phyloP scores from a whole-genome alignment of 2,329 filamentous ascomycete species.

The Talaromyces verruculosus region DNA sequence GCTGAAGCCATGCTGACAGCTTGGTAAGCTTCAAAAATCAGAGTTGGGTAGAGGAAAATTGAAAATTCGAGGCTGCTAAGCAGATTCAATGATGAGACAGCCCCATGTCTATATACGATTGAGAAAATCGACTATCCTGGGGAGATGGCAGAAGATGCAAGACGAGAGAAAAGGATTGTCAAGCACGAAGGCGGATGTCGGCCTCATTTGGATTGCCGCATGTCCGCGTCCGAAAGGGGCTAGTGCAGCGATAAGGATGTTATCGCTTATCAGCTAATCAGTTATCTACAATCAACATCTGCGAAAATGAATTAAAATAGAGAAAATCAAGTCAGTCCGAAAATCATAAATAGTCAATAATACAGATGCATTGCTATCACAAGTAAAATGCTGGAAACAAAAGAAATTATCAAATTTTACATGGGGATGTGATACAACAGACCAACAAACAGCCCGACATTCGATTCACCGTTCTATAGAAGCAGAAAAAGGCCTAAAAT shows the following conservation, averaged over 20 bases:
- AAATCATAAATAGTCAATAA: background rate
- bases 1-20: constrained; percentile 19
- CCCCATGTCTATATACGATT: background rate
- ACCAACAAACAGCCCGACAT: constrained; percentile 7
- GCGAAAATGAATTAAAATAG: background rate
- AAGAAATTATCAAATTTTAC: constrained; percentile 21
- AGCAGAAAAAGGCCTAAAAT: background rate
- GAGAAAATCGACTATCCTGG: background rate
- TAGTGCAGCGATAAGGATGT: background rate
- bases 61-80: background rate
- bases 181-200: constrained; percentile 13
- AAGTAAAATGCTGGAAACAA: constrained; percentile 15
- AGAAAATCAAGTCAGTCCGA: background rate
- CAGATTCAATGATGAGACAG: background rate
- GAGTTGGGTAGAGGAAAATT: background rate
- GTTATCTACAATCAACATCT: background rate
- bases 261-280: background rate
- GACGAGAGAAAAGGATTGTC: background rate
- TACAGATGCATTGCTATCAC: constrained; percentile 16
- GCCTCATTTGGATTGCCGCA: constrained; percentile 2
- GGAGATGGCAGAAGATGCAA: background rate
- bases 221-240: constrained; percentile 1
- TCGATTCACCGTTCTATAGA: constrained; percentile 2
- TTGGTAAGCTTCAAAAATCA: background rate
- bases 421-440: constrained; percentile 14